Evolutionary conservation across 257 asterid genomes (phyloP).

Genomic region (Leptodermis oblonga): DNA sequence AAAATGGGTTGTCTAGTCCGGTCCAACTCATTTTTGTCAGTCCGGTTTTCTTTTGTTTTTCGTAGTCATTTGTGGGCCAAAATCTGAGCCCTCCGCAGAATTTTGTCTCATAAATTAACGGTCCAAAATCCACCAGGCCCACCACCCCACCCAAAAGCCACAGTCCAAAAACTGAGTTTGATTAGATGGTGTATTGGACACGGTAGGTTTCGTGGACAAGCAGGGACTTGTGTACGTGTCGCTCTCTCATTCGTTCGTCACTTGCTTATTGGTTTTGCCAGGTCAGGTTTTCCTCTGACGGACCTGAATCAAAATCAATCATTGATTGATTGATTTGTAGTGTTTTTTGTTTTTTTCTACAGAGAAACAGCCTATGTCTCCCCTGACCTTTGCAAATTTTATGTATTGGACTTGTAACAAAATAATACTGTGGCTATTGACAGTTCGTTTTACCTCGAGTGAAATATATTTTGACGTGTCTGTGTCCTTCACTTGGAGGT

Average conservation of each 20-base stretch:
- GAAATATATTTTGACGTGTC: no score
- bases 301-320: slow-evolving; percentile 9
- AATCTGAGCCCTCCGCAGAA: background rate
- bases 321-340: slow-evolving; percentile 14
- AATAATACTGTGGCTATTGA: no score
- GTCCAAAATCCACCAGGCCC: slow-evolving; percentile 13
- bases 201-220: slow-evolving; percentile 12
- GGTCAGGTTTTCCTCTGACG: background rate
- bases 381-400: background rate
- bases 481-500: no score
- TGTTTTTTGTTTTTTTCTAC: background rate
- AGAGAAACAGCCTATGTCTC: background rate
- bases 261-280: no score
- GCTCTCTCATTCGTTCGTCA: background rate
- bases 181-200: slow-evolving; percentile 15
- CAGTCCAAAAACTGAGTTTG: background rate
- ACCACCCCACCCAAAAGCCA: slow-evolving; percentile 9
- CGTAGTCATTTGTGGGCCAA: background rate
- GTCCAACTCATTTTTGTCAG: slow-evolving; percentile 20
- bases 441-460: no score
- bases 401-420: no score
- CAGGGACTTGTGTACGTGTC: background rate
- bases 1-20: background rate
- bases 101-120: slow-evolving; percentile 13
- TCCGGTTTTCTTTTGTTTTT: no score